Evolutionary conservation across 2,329 filamentous ascomycete genomes (phyloP), one percentile per base, ranked within the genome.

Genomic region (Aspergillus udagawae): DNA sequence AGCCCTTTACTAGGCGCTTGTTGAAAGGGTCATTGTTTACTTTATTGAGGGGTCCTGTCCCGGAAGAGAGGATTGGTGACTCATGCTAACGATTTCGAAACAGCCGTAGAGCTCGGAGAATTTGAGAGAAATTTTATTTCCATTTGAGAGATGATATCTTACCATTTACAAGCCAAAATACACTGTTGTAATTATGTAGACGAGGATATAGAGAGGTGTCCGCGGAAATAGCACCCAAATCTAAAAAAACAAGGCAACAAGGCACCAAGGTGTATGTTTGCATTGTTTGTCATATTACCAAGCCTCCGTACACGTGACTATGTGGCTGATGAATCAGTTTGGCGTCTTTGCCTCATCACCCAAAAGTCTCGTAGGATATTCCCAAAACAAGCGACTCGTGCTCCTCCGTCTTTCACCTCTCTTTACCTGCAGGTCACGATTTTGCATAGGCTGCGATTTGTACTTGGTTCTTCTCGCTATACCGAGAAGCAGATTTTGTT

Each of bases 261-360:
- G 32, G 35, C 47, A 23, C 10, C 14, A 35, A 48, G 14, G 23
- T 20, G 12, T 32, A 27, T 28, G 51, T 60, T 54, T 53, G 58
- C 27, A 45, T 27, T 17, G 45, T 53, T 56, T 60, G 56, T n/a
- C 3, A 17, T 35, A 25, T 7, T 50, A 45, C 53, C 51, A 53
- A 38, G 32, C 51, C n/a, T 20, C 29, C 32, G 44, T 3, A 7
- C 63, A 63, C 60, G 60, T 66, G 64, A 63, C 14, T 1, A 1
- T 17, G 38, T 53, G 55, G 53, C 60, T 58, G 53, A 29, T 27
- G 38, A 23, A 17, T 52, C 27, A 51, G 51, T 60, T 60, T 60
- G 54, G 58, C 60, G 55, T 49, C 62, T 65, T 59, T 59, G 60
- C 60, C 61, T 63, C 58, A 64, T 63, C 60, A 59, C 51, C 53